Evolutionary conservation across 306 rosid genomes (phyloP), one percentile per base, ranked within the genome.

Genomic region (Prinsepia uniflora): DNA sequence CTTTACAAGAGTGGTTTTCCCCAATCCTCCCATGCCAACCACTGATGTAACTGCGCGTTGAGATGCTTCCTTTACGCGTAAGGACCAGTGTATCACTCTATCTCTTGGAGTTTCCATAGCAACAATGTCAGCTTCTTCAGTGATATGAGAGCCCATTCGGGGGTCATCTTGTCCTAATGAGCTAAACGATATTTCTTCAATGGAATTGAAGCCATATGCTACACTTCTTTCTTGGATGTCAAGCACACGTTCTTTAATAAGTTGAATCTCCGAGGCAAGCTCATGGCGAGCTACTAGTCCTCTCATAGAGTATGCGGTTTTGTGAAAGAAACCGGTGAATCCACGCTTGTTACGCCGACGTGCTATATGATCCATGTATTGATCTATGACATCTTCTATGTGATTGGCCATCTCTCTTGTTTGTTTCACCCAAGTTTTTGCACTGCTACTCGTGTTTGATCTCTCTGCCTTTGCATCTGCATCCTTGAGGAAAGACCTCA

Each of bases 11-110:
- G 75, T 61, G 6, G 80, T 76, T 18, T 76, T 68, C 0, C 76
- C 76, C 0, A 77, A 14, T 3, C 76, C 71, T 1, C 76, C 80
- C 53, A 52, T 65, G 10, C 80, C 80, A 5, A 76, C 71, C 18
- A 76, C 4, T 4, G 75, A 48, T 41, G 14, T 24, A 3, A 56
- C 59, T 0, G 36, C 40, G 11, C 59, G 74, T 14, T 6, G 4
- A 1, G 47, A 18, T 20, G 6, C 30, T 19, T 50, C 75, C 22
- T 41, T 67, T 34, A 20, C 56, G 0, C 20, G 20, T 1, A n/a
- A 17, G 0, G 57, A 52, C 57, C 57, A 52, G 2, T 20, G 4
- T 52, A 52, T 52, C 7, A 52, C 17, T 52, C 14, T 6, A 52
- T 52, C 8, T n/a, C 22, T 52, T n/a, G 4, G 6, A 15, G 57